Conservation (phyloP, 805 yeast genomes). For the Candida multigemmis region DNA sequence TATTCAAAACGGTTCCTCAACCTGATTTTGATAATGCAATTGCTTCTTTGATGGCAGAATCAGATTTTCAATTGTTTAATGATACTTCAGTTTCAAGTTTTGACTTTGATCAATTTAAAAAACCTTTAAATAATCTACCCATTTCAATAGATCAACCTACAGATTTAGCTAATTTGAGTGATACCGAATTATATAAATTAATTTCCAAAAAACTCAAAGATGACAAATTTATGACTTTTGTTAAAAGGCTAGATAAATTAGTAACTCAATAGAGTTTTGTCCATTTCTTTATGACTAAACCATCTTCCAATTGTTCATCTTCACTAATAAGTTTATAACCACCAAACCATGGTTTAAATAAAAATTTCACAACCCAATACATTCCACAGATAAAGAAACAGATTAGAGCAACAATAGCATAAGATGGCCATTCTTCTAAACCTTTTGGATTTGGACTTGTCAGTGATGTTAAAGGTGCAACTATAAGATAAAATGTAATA, state of each 20-base stretch:
- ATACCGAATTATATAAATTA: slow-evolving; percentile 3
- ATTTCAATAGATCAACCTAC: too few relatives aligned
- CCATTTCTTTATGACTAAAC: slow-evolving; percentile 52
- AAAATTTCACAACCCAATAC: slow-evolving; percentile 51
- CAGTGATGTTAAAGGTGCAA: slow-evolving; percentile 38
- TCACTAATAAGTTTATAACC: slow-evolving; percentile 37
- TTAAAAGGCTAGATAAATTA: slow-evolving; percentile 8
- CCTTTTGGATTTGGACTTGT: slow-evolving; percentile 32
- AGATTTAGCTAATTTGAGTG: not conserved
- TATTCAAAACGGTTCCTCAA: too few relatives aligned
- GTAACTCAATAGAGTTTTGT: slow-evolving; percentile 16
- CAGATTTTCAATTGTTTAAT: too few relatives aligned
- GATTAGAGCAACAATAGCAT: slow-evolving; percentile 36
- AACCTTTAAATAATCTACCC: too few relatives aligned
- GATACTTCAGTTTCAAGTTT: too few relatives aligned
- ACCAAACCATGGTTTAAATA: slow-evolving; percentile 34
- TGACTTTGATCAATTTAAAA: too few relatives aligned
- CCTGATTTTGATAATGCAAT: too few relatives aligned
- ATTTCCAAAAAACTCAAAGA: slow-evolving; percentile 6
- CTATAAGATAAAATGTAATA: slow-evolving; percentile 37
- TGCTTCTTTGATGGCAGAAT: too few relatives aligned
- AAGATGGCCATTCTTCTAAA: slow-evolving; percentile 36
- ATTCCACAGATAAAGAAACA: slow-evolving; percentile 33
- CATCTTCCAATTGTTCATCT: slow-evolving; percentile 41
- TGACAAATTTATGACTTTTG: slow-evolving; percentile 7